Conservation (phyloP, 108 stramenopile genomes). For the Nitzschia putrida region DNA sequence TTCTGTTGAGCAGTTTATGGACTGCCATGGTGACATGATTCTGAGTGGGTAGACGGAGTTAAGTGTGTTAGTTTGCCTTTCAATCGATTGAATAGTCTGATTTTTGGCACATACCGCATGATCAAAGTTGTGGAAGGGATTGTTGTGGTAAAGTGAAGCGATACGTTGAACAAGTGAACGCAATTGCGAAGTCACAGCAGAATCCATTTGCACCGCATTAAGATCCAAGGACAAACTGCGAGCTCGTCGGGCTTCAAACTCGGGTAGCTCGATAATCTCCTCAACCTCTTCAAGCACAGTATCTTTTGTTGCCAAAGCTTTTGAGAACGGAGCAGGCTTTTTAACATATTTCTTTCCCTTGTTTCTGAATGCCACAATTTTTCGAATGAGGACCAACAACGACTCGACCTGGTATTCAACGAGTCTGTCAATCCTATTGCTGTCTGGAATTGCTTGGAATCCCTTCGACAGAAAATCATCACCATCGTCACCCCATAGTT, state of each 20-base stretch:
- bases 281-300: conserved; percentile 24
- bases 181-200: conserved; percentile 14
- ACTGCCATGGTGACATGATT: conserved; percentile 44
- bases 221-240: neutral
- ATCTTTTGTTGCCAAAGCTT: neutral
- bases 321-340: neutral
- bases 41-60: neutral
- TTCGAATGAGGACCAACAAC: conserved; percentile 7
- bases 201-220: neutral
- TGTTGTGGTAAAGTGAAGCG: conserved; percentile 22
- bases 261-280: conserved; percentile 18
- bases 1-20: conserved; percentile 42
- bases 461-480: neutral
- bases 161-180: conserved; percentile 14
- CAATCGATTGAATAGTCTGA: neutral
- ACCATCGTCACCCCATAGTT: conserved; percentile 21
- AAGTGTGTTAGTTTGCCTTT: neutral
- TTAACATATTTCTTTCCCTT: conserved; percentile 4
- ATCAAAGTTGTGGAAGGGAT: conserved; percentile 33
- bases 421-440: conserved; percentile 14
- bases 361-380: conserved; percentile 25
- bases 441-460: neutral
- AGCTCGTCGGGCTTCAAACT: conserved; percentile 10
- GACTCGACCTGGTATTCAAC: conserved; percentile 33
- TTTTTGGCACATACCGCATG: conserved; percentile 7